Evolutionary conservation across 805 yeast genomes (phyloP), one percentile per base, ranked within the genome.

Genomic region (Lipomyces sp.): DNA sequence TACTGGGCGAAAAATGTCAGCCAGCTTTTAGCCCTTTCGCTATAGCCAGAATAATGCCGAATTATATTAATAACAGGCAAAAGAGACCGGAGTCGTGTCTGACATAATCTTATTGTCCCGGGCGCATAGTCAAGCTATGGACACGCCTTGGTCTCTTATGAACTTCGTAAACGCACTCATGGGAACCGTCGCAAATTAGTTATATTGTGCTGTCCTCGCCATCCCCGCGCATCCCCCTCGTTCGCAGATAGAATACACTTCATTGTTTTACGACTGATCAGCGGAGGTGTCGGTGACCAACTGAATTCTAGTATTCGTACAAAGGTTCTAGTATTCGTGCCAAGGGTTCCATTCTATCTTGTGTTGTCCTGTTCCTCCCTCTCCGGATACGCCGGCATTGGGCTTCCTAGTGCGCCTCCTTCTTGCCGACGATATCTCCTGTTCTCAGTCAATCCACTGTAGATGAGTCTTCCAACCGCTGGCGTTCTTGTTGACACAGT

Each of bases 51-150:
- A 42, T 6, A 42, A 15, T n/a, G 48, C 48, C 4, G 24, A 18
- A 42, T 11, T 15, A 24, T 24, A 24, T 24, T 24, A 24, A 24
- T 24, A 24, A 24, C 24, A 24, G 48, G 15, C 48, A 42, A 42
- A 42, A 0, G 48, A 42, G 18, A 42, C 48, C n/a, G 24, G 48
- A n/a, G 48, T 7, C 24, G 7, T 18, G 48, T 51, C 54, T 51
- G 54, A 51, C 54, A 51, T 51, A 51, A 51, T 51, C 54, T 51
- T 34, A 51, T 51, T 51, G 54, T 51, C 34, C 54, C 34, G 54
- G 54, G 29, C 34, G 24, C 24, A 1, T 24, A 24, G 24, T 24
- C 24, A 24, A 24, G 24, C 24, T 24, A 24, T 24, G 24, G 24
- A 24, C 24, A 24, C 24, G 24, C 24, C 24, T 24, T 24, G 24